Conservation (phyloP, 139 green algal species). For the Coelastrella sp. region DNA sequence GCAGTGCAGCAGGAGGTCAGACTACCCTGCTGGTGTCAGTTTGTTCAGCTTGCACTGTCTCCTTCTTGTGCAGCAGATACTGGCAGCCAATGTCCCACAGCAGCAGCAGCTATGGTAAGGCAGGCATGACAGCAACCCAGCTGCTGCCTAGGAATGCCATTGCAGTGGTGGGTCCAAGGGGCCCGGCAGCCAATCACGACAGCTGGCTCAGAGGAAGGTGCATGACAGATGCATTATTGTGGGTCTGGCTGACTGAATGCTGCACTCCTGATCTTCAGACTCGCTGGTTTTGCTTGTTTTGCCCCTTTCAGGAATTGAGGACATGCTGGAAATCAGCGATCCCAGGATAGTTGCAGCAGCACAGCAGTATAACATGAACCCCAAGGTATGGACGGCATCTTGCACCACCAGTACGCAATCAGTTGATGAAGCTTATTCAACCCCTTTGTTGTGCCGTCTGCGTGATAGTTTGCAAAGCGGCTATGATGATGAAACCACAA, state of each 20-base stretch:
- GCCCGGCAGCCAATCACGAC: no score
- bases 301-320: not conserved
- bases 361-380: conserved; percentile 39
- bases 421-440: no score
- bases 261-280: not conserved
- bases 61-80: not conserved
- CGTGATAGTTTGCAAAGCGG: no score
- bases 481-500: no score
- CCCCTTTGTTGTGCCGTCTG: no score
- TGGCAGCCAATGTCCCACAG: not conserved
- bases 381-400: not conserved
- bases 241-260: no score
- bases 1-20: no score
- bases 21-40: no score
- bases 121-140: not conserved
- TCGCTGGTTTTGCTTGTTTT: not conserved
- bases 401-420: not conserved
- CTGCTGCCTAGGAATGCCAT: not conserved
- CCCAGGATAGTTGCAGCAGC: conserved; percentile 38
- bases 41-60: no score
- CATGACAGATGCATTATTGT: no score
- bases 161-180: no score
- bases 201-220: no score
- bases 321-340: conserved; percentile 47
- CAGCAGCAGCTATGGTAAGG: not conserved